These are phyloP conservation scores for Monosporozyma siamensis DNA, from an alignment of 805 yeast species.

Conservation along the genomic window DNA sequence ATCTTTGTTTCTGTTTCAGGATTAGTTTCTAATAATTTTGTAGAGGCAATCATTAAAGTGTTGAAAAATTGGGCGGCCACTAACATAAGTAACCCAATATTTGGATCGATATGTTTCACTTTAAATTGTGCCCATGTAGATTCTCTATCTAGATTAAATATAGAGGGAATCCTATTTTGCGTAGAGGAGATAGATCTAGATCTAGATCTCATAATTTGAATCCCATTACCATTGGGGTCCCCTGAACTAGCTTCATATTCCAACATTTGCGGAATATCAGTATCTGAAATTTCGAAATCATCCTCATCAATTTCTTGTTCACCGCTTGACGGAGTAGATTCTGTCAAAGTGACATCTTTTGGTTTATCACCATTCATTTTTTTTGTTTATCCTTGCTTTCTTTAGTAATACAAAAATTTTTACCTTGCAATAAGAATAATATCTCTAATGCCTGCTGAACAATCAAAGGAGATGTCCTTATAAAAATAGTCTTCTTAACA, in stretches of 20 bases:
- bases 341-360: background rate
- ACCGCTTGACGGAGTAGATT: background rate
- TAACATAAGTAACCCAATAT: conserved; percentile 50
- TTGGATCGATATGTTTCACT: conserved; percentile 20
- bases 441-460: no score
- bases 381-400: no score
- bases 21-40: conserved; percentile 63
- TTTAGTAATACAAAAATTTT: no score
- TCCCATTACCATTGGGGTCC: background rate
- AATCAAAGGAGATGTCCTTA: no score
- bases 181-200: background rate
- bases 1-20: conserved; percentile 38
- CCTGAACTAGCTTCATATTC: background rate
- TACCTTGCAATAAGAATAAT: no score
- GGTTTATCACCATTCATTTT: background rate
- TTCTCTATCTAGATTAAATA: conserved; percentile 1
- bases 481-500: no score
- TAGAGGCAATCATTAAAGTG: conserved; percentile 64
- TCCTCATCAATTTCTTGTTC: background rate
- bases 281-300: conserved; percentile 1
- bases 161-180: background rate
- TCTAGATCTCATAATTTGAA: background rate
- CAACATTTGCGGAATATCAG: background rate
- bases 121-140: conserved; percentile 5
- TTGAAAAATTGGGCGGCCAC: conserved; percentile 63